Percentiles rank a stretch among this genome's conserved stretches.
These are phyloP conservation scores for Calocybe cyanea DNA, from an alignment of 768 basidiomycete genomes.

Conservation along the genomic window DNA sequence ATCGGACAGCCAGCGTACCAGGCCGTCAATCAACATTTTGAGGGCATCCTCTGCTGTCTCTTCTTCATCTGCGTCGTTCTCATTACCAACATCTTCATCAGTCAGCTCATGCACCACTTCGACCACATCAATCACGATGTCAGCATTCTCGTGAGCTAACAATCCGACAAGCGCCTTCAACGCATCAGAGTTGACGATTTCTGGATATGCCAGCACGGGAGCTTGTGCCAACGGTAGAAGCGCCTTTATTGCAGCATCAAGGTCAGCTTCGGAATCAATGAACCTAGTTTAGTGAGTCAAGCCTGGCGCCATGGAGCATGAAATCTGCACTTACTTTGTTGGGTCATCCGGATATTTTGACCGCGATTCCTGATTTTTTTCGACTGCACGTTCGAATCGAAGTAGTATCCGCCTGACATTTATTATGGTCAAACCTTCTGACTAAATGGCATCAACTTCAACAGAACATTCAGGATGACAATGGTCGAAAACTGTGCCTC, in stretches of 20 bases:
- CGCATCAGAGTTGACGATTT: constrained; percentile 76
- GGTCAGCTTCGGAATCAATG: constrained; percentile 97
- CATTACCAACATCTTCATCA: constrained; percentile 91
- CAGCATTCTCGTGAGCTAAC: constrained; percentile 92
- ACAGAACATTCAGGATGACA: constrained; percentile 16
- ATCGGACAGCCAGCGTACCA: constrained; percentile 49
- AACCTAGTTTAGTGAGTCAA: constrained; percentile 52
- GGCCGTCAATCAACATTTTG: constrained; percentile 66
- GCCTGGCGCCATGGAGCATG: not conserved
- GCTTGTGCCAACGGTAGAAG: constrained; percentile 87
- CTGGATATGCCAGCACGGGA: constrained; percentile 81
- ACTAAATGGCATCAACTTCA: constrained; percentile 33
- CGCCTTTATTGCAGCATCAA: constrained; percentile 83
- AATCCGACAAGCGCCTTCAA: constrained; percentile 74
- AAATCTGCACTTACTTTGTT: constrained; percentile 55
- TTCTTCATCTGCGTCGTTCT: constrained; percentile 59
- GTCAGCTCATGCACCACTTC: constrained; percentile 92
- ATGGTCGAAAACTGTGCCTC: constrained; percentile 29
- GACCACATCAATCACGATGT: constrained; percentile 95
- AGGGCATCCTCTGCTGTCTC: constrained; percentile 62
- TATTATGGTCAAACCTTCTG: constrained; percentile 64
- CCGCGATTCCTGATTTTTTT: constrained; percentile 94
- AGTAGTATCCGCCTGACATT: constrained; percentile 71
- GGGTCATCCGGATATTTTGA: constrained; percentile 95
- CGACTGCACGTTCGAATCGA: constrained; percentile 81